Conservation (phyloP, 2,329 filamentous ascomycete species). For the Aspergillus sclerotialis region DNA sequence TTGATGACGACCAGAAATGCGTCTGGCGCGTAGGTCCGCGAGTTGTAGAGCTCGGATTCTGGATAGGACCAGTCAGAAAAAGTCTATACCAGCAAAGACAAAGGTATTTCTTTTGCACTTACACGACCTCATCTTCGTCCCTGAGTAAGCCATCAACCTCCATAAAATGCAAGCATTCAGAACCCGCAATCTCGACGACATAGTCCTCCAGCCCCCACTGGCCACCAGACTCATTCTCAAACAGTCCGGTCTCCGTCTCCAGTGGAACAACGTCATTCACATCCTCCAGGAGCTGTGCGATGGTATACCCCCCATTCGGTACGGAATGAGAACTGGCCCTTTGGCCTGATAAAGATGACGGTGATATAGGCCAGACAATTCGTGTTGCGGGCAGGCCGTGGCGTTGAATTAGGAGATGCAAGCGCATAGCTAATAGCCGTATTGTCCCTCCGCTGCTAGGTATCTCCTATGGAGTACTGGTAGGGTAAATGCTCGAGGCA, state of each 20-base stretch:
- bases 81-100: conserved; percentile 2
- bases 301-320: conserved; percentile 53
- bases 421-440: conserved; percentile 58
- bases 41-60: conserved; percentile 73
- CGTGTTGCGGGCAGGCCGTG: conserved; percentile 65
- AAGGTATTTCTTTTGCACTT: conserved; percentile 28
- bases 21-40: conserved; percentile 65
- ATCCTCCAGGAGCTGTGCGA: conserved; percentile 68
- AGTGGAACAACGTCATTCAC: conserved; percentile 76
- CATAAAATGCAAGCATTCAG: conserved; percentile 84
- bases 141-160: conserved; percentile 62
- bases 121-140: conserved; percentile 79
- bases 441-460: not conserved
- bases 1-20: conserved; percentile 70
- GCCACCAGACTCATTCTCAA: conserved; percentile 27
- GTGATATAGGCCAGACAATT: conserved; percentile 62
- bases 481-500: no score
- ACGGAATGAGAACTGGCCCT: conserved; percentile 15
- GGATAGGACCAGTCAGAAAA: not conserved
- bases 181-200: conserved; percentile 71
- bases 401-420: conserved; percentile 66
- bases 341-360: conserved; percentile 31
- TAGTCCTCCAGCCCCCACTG: conserved; percentile 90
- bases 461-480: not conserved
- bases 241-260: conserved; percentile 50